Evolutionary conservation across 1,284 basidiomycete species (phyloP).

Genomic region (Cronartium ribicola): DNA sequence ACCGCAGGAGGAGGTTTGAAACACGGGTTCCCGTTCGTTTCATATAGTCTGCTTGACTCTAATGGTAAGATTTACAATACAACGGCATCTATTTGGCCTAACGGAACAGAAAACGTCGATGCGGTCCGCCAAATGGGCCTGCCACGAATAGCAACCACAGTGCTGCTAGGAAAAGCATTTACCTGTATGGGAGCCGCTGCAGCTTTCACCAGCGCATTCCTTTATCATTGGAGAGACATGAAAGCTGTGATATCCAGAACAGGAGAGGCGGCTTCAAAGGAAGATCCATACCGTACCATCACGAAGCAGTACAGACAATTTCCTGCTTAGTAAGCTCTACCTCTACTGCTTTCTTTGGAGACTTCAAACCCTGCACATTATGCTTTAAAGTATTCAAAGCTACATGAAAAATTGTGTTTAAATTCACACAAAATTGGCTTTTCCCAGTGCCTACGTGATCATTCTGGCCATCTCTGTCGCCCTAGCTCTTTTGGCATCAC

Average conservation of each 20-base stretch:
- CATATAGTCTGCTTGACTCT: slow-evolving; percentile 30
- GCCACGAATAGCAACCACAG: background rate
- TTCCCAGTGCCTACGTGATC: slow-evolving; percentile 1
- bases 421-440: background rate
- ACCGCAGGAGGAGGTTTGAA: background rate
- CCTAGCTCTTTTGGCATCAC: background rate
- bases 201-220: background rate
- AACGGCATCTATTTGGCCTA: slow-evolving; percentile 1
- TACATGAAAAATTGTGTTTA: background rate
- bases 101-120: slow-evolving; percentile 27
- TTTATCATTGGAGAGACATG: background rate
- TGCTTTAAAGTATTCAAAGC: too few species aligned
- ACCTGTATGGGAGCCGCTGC: slow-evolving; percentile 1
- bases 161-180: slow-evolving; percentile 2
- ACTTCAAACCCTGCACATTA: background rate
- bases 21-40: slow-evolving; percentile 31
- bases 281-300: background rate
- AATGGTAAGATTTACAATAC: slow-evolving; percentile 27
- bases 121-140: slow-evolving; percentile 2
- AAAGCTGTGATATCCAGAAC: background rate
- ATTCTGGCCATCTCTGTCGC: background rate
- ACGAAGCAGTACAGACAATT: slow-evolving; percentile 1
- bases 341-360: background rate
- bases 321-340: background rate
- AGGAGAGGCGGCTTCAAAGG: background rate